Evolutionary conservation across 2,329 filamentous ascomycete genomes (phyloP), one percentile per base, ranked within the genome.

Genomic region (Trichoderma pleuroti): DNA sequence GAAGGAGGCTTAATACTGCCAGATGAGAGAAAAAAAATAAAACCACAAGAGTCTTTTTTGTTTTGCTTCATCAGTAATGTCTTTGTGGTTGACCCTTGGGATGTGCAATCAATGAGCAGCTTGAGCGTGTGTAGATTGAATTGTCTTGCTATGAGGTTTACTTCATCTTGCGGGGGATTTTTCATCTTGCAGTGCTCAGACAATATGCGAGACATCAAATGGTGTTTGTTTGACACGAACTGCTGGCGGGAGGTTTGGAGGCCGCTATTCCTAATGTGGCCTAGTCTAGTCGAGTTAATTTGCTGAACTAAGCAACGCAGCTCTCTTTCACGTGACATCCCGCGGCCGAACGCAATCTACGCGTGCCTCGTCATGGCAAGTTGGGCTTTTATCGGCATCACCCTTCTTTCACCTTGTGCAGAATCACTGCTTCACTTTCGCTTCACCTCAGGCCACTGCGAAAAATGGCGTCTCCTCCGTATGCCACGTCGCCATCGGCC

Each of bases 381-480:
- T 67, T 42, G 52, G 64, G 64, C 60, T 57, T 32, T 36, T 16
- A 32, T 70, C 61, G 39, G 28, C 21, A 49, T 65, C 68, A 65
- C 4, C 52, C 30, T 2, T 39, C 39, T 36, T 2, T 39, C 39
- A 46, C 30, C 60, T 46, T 49, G 16, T 5, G 34, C 16, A 8
- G n/a, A 36, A 21, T 24, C 30, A 16, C 30, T n/a, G 11, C 30
- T 3, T 16, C 10, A 18, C 4, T 3, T 42, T 42, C 39, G 39
- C 18, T 10, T 42, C 18, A n/a, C 18, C 4, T 42, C 10, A 12
- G 18, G 0, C n/a, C 6, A 56, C 18, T 18, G 63, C 34, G 54
- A 57, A 21, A 21, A 68, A 88, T 86, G 84, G 88, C 89, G 74
- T 90, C 88, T 59, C 88, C 88, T 73, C 85, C 85, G 1, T 83